Conservation (phyloP, 2,329 filamentous ascomycete genomes). For the Tolypocladium sp. region DNA sequence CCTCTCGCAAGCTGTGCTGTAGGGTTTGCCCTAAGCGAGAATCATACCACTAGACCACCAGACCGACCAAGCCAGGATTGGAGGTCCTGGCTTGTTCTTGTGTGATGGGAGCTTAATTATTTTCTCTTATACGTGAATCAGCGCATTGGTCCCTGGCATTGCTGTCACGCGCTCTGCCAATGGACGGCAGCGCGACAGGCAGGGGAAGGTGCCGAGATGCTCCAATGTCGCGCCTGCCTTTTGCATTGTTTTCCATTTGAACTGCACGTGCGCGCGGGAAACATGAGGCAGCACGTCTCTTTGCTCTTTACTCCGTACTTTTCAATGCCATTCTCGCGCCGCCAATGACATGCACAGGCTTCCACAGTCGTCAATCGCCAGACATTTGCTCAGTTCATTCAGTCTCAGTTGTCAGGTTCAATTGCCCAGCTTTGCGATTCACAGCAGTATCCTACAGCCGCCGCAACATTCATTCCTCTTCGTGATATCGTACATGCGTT, state of each 20-base stretch:
- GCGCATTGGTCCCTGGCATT: no score
- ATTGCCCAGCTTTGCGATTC: no score
- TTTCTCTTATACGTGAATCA: slow-evolving; percentile 3
- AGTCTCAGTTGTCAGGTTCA: background rate
- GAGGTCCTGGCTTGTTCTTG: slow-evolving; percentile 1
- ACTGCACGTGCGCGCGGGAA: no score
- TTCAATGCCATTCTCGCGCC: no score
- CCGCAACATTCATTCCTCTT: background rate
- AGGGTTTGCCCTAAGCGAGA: slow-evolving; percentile 54
- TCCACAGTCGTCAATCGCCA: background rate
- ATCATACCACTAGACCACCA: slow-evolving; percentile 62
- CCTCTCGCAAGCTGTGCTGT: slow-evolving; percentile 30
- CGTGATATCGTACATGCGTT: background rate
- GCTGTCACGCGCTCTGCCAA: no score
- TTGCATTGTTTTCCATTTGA: no score
- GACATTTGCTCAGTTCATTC: background rate
- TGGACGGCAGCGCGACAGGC: no score
- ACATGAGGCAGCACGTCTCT: no score
- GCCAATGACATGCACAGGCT: no score
- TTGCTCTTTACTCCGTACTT: no score
- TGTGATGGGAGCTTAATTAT: slow-evolving; percentile 3
- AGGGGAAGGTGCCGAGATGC: no score
- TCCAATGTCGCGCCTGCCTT: no score
- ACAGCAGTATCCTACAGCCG: background rate
- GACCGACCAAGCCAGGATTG: slow-evolving; percentile 17